phyloP scores from a whole-genome alignment of 176 grass and related monocot genomes.

The Leersia perrieri region DNA sequence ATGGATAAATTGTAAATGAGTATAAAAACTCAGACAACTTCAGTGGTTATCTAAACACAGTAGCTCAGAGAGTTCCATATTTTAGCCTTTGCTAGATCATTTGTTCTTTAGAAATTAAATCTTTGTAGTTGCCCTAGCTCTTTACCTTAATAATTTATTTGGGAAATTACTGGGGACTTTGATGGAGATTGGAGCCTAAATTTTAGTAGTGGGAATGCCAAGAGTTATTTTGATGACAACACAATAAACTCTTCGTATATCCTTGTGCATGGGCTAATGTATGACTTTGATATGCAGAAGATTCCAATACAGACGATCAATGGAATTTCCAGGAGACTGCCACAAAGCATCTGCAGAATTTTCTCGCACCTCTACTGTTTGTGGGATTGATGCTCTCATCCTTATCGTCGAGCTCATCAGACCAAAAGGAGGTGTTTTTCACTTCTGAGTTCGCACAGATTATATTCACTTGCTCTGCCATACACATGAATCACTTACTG shows the following conservation, averaged over 20 bases:
- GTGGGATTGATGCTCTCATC: constrained; percentile 66
- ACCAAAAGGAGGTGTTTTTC: constrained; percentile 80
- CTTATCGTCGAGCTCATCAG: constrained; percentile 52
- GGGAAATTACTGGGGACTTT: background rate
- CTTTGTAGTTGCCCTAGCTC: background rate
- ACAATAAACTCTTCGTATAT: background rate
- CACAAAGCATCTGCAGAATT: constrained; percentile 62
- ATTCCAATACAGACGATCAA: constrained; percentile 61
- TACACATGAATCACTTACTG: constrained; percentile 1
- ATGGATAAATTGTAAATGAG: background rate
- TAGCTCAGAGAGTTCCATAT: background rate
- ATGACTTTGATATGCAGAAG: constrained; percentile 38
- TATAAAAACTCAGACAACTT: background rate
- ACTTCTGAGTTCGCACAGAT: background rate
- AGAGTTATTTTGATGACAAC: background rate
- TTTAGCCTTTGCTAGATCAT: background rate
- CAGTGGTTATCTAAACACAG: background rate
- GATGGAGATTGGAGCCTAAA: background rate
- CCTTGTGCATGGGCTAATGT: background rate
- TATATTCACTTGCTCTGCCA: background rate
- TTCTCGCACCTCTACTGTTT: constrained; percentile 64
- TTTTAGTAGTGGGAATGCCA: background rate
- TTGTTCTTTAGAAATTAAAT: background rate
- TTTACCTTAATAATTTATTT: background rate
- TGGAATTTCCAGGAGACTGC: constrained; percentile 69